Base-by-base conservation (phyloP, 192 early-diverging fungal genomes). In the Coemansia sp. region DNA sequence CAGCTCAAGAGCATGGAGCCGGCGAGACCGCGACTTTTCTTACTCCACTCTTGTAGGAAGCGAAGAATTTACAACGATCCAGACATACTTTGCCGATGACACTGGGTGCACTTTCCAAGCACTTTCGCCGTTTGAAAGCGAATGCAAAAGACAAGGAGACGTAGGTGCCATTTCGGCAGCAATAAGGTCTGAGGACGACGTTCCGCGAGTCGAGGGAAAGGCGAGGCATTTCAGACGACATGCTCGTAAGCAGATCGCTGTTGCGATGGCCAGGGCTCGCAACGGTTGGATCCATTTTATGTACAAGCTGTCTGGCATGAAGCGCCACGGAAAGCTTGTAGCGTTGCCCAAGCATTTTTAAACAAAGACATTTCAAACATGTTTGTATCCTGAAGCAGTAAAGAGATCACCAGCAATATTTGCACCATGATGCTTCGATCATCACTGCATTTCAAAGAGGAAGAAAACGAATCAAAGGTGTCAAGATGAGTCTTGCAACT, bases 81-180 rank as follows among this genome's bases (percentile, higher is more conserved):
- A 55, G 27, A 64, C 40, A 41, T 64, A 64, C 53, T 54, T 55
- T 25, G 62, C 62, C n/a, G 62, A 64, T 11, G 62, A 64, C 53
- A 19, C 47, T 38, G 62, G 38, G 6, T 64, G 33, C 17, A 54
- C 52, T 13, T 55, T 44, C 38, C 45, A 48, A 23, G 45, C 45
- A 23, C 45, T 48, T 22, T 48, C 45, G 6, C 22, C 45, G 22
- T 48, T 48, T 48, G 45, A 48, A 48, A 23, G 45, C 45, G 45
- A 48, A 48, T 48, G 20, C 45, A 48, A 25, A 27, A 48, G 23
- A 3, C 45, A 25, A 23, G 22, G 25, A 8, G 22, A 48, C 6
- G 17, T 14, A 31, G 57, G 23, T 33, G 28, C 28, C 1, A 5
- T 3, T 25, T 20, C 23, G 25, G 20, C 22, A 34, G 40, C 45